These are phyloP conservation scores for Penicillium brasilianum DNA, from an alignment of 2,329 filamentous ascomycete genomes.

Conservation along the genomic window DNA sequence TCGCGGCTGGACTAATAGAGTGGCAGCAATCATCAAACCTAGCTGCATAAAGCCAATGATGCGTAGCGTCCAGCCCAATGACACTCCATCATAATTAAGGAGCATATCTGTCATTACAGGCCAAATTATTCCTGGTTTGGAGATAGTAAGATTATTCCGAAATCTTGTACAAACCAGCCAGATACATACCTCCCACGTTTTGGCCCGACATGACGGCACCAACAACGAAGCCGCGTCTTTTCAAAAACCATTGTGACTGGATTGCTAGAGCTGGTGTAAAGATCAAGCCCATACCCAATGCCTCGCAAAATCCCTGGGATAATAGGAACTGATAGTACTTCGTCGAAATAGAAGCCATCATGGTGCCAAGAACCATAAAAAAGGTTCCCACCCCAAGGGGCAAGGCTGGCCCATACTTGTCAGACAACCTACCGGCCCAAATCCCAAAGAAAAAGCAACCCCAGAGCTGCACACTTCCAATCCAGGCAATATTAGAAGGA, in stretches of 20 bases:
- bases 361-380: neutral
- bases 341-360: neutral
- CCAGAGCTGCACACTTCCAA: neutral
- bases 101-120: neutral
- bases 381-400: neutral
- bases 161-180: no score
- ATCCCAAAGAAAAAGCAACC: neutral
- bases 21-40: neutral
- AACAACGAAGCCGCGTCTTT: neutral
- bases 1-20: neutral
- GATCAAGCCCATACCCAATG: neutral
- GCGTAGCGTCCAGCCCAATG: neutral
- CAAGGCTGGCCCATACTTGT: neutral
- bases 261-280: neutral
- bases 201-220: neutral
- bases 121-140: neutral
- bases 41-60: neutral
- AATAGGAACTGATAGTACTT: neutral
- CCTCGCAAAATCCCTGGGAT: neutral
- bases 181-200: neutral
- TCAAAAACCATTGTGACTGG: neutral
- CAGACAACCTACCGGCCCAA: neutral
- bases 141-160: no score
- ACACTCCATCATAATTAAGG: neutral
- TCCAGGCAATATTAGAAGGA: neutral